Percentiles rank a stretch among this genome's conserved stretches.
Conservation (phyloP, 164 flowering plant species). For the Dillenia turbinata region DNA sequence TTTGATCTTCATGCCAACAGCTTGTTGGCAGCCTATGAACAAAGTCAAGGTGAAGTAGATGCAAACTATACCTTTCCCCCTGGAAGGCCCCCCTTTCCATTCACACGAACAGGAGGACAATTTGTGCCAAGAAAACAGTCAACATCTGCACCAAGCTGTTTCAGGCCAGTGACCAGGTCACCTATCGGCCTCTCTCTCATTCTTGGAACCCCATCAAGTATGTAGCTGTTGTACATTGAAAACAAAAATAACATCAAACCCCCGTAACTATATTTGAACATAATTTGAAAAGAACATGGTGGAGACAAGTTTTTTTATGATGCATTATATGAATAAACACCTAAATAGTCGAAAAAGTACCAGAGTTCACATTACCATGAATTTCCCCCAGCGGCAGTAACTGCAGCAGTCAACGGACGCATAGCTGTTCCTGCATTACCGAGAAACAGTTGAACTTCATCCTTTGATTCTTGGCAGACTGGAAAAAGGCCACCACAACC, state of each 20-base stretch:
- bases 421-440: constrained; percentile 99
- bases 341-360: no score
- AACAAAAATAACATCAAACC: not conserved
- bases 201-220: constrained; percentile 97
- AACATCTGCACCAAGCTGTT: constrained; percentile 97
- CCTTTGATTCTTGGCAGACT: constrained; percentile 48
- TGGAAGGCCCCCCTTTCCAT: constrained; percentile 94
- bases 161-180: constrained; percentile 83
- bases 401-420: constrained; percentile 99
- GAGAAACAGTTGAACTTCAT: constrained; percentile 77
- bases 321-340: no score
- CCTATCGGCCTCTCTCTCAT: constrained; percentile 99
- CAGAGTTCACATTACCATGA: constrained; percentile 39
- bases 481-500: constrained; percentile 89
- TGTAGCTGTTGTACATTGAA: constrained; percentile 45
- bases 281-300: no score
- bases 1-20: no score
- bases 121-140: constrained; percentile 83
- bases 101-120: constrained; percentile 92
- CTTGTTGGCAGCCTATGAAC: no score
- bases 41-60: not conserved
- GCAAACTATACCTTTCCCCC: constrained; percentile 80
- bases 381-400: constrained; percentile 94
- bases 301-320: no score
- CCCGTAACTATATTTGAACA: no score